These are phyloP conservation scores for Yamadazyma nakazawae DNA, from an alignment of 805 yeast species.

Conservation along the genomic window DNA sequence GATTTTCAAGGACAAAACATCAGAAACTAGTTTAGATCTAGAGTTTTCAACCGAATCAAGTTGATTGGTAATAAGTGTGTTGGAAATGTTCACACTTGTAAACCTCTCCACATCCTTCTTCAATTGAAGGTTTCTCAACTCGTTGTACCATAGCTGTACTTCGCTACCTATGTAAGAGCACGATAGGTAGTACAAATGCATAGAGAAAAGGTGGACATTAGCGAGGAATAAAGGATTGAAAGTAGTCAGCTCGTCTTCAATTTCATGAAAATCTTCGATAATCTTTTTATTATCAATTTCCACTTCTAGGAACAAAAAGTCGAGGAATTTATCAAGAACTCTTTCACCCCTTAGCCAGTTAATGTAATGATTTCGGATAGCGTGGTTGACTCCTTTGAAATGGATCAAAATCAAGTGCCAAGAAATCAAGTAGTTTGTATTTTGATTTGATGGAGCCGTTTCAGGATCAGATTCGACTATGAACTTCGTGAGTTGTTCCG, in stretches of 20 bases:
- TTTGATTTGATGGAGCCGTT: constrained; percentile 3
- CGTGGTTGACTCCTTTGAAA: constrained; percentile 63
- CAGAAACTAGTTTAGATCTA: constrained; percentile 29
- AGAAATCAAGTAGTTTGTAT: constrained; percentile 52
- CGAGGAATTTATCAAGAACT: constrained; percentile 48
- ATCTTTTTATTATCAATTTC: constrained; percentile 34
- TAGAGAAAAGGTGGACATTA: constrained; percentile 24
- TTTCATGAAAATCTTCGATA: constrained; percentile 14
- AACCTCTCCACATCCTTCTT: constrained; percentile 61
- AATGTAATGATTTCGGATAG: constrained; percentile 59
- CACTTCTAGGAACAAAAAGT: constrained; percentile 43
- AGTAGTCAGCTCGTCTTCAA: background rate
- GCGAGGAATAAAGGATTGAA: background rate
- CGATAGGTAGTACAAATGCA: constrained; percentile 51
- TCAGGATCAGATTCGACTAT: constrained; percentile 30
- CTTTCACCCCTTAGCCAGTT: constrained; percentile 45
- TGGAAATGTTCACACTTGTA: constrained; percentile 60
- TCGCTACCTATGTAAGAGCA: constrained; percentile 53
- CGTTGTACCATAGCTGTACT: constrained; percentile 67
- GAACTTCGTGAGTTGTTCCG: constrained; percentile 35
- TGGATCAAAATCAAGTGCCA: constrained; percentile 65
- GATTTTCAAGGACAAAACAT: constrained; percentile 56
- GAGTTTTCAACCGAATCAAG: constrained; percentile 47
- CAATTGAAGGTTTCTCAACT: constrained; percentile 63
- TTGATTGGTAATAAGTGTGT: constrained; percentile 56